Base-by-base conservation (phyloP, 2,329 filamentous ascomycete genomes). In the Neopestalotiopsis rosae region DNA sequence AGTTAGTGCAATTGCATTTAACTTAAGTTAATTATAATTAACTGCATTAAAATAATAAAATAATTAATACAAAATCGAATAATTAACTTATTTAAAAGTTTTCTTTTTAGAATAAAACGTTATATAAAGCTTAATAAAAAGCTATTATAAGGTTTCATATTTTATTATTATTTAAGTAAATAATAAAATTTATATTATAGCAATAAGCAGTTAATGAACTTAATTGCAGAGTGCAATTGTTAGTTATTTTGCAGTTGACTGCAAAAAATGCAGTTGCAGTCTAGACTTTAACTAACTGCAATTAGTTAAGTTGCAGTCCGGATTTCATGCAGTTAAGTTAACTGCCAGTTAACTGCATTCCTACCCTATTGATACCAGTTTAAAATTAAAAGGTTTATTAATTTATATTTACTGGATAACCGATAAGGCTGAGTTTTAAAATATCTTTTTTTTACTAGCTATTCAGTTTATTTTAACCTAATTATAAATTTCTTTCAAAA, bases 401-500 rank as follows among this genome's bases (percentile, higher is more conserved):
- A 30, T 28, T 20, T 65, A 56, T 52, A 30, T 45, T 49, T 49
- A 24, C 49, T 0, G 17, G 5, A 65, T 49, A 28, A 49, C 38
- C 1, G 20, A 65, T 5, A 6, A 52, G 12, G n/a, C 9, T 4
- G 0, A 65, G 1, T 65, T 24, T 65, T 2, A 49, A 49, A 12
- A 28, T 13, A 65, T 65, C n/a, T 65, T 65, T 32, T 65, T 65
- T 49, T 20, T 5, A 12, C 12, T 49, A n/a, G 24, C 42, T 38
- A 17, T 6, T 65, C 30, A 49, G 24, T 45, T 65, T 65, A 24
- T 65, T 24, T 65, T 65, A 65, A 65, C 20, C 20, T 6, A 56
- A 65, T 65, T 49, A 65, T 6, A 65, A 24, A 20, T 17, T 5
- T 49, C 30, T 28, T 65, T 52, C 2, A 30, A 65, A 49, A 30